Evolutionary conservation across 257 asterid genomes (phyloP).

Genomic region (Gardenia jasminoides): DNA sequence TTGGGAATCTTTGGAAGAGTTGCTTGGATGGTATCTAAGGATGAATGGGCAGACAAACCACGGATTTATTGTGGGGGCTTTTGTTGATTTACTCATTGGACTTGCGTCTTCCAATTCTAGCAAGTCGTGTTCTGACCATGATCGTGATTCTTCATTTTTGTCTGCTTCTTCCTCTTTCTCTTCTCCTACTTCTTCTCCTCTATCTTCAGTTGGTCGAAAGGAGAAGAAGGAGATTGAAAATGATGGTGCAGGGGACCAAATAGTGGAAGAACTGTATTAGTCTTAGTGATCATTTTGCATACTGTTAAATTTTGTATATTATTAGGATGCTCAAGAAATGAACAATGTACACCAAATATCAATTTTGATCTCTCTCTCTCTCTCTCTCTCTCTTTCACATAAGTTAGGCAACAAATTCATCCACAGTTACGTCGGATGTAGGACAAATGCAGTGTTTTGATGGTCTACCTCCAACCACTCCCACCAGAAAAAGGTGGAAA

Average conservation of each 20-base stretch:
- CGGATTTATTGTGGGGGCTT: conserved; percentile 70
- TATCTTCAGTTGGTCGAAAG: conserved; percentile 16
- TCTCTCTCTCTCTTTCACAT: not conserved
- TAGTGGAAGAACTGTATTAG: conserved; percentile 4
- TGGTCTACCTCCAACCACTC: not conserved
- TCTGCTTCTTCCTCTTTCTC: conserved; percentile 59
- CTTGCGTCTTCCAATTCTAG: conserved; percentile 28
- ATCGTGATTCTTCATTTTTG: conserved; percentile 41
- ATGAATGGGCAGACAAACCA: conserved; percentile 68
- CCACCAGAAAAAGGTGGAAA: no score
- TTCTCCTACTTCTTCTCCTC: conserved; percentile 37
- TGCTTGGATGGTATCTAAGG: conserved; percentile 76
- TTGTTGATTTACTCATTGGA: conserved; percentile 64
- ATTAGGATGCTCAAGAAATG: conserved; percentile 11
- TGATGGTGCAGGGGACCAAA: conserved; percentile 3
- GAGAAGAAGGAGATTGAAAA: conserved; percentile 4
- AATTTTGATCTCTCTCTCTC: conserved; percentile 12
- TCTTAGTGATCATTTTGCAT: not conserved
- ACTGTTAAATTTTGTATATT: conserved; percentile 12
- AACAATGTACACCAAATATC: conserved; percentile 4
- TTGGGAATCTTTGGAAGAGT: conserved; percentile 79
- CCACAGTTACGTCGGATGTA: not conserved
- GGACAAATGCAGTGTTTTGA: not conserved
- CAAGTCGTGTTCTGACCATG: not conserved
- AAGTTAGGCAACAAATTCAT: not conserved